phyloP scores from a whole-genome alignment of 2,329 filamentous ascomycete genomes.

The Mariannaea elegans region DNA sequence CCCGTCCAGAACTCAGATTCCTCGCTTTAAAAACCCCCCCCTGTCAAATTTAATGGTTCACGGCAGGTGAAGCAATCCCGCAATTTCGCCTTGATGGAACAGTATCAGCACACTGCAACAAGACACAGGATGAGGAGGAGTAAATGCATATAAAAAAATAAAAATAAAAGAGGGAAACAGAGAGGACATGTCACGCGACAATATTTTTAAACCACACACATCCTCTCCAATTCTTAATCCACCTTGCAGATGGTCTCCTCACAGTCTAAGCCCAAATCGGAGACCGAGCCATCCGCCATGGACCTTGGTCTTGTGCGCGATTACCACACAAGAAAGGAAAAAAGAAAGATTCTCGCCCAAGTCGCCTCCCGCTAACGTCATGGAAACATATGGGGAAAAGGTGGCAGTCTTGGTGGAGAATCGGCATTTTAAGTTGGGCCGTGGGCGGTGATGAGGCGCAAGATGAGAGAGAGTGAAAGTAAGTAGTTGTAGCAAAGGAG shows the following conservation, averaged over 20 bases:
- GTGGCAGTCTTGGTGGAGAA: background rate
- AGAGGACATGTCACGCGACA: slow-evolving; percentile 37
- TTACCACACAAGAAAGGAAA: slow-evolving; percentile 27
- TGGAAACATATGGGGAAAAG: background rate
- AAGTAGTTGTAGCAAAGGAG: background rate
- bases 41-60: slow-evolving; percentile 2
- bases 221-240: background rate
- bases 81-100: background rate
- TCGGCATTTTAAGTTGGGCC: background rate
- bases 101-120: background rate
- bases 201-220: slow-evolving; percentile 9
- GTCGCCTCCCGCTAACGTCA: slow-evolving; percentile 21
- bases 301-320: slow-evolving; percentile 37
- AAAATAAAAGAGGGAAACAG: slow-evolving; percentile 13
- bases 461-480: background rate
- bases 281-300: slow-evolving; percentile 30
- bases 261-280: slow-evolving; percentile 32
- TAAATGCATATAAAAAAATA: background rate
- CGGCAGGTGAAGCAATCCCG: background rate
- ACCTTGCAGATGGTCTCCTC: background rate
- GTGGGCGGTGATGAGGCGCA: background rate
- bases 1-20: slow-evolving; percentile 7
- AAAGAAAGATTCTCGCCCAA: slow-evolving; percentile 9
- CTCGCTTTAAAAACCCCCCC: slow-evolving; percentile 4
- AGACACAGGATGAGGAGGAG: background rate